Conservation (phyloP, 2,329 filamentous ascomycete species). For the Paraphoma chrysanthemicola region DNA sequence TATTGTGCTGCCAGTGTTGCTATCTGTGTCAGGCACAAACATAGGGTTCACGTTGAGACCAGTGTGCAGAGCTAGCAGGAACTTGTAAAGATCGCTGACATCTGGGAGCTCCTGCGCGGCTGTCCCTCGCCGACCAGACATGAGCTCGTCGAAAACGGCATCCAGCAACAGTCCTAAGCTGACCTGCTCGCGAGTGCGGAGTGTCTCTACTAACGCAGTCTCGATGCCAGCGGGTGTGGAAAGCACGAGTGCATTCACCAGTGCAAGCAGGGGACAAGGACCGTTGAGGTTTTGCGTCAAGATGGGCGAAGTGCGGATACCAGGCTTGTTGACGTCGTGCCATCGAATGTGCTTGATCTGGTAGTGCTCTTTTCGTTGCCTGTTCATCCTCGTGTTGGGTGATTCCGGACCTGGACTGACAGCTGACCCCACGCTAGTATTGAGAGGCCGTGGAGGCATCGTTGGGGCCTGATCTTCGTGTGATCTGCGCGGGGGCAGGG, state of each 20-base stretch:
- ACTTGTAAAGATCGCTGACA: slow-evolving; percentile 84
- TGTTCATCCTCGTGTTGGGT: slow-evolving; percentile 48
- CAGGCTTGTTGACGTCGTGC: slow-evolving; percentile 68
- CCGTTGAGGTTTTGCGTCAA: slow-evolving; percentile 93
- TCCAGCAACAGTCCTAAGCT: slow-evolving; percentile 85
- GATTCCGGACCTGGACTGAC: slow-evolving; percentile 43
- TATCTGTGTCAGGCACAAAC: slow-evolving; percentile 68
- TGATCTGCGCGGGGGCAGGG: slow-evolving; percentile 39
- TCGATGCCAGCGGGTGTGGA: slow-evolving; percentile 73
- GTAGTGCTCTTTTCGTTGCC: slow-evolving; percentile 76
- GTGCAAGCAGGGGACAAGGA: slow-evolving; percentile 87
- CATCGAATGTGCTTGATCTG: slow-evolving; percentile 91
- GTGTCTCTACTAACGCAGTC: slow-evolving; percentile 77
- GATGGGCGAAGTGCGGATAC: slow-evolving; percentile 82
- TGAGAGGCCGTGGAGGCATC: slow-evolving; percentile 44
- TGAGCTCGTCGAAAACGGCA: slow-evolving; percentile 91
- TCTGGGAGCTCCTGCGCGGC: slow-evolving; percentile 76
- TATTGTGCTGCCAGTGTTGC: slow-evolving; percentile 40
- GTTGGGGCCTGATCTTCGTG: slow-evolving; percentile 42
- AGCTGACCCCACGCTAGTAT: slow-evolving; percentile 24
- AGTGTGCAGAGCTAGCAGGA: slow-evolving; percentile 86
- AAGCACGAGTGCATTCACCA: slow-evolving; percentile 90
- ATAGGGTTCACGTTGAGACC: slow-evolving; percentile 98
- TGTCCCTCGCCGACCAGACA: slow-evolving; percentile 74
- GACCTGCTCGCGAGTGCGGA: slow-evolving; percentile 84